Conservation (phyloP, 2,329 filamentous ascomycete genomes). For the Bisporella sp. region DNA sequence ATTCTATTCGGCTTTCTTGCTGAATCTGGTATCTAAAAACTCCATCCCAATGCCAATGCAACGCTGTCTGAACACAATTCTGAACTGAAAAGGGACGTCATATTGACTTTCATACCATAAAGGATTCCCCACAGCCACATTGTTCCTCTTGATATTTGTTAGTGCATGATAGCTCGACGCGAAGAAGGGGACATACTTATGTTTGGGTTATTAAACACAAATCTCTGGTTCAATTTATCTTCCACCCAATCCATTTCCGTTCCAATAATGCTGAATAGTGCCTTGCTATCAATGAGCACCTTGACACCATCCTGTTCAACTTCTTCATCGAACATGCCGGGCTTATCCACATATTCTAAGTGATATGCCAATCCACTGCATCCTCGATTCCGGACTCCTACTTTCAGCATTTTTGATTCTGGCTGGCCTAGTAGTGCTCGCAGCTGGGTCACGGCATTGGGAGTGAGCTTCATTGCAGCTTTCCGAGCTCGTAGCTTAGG, state of each 20-base stretch:
- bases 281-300: slow-evolving; percentile 95
- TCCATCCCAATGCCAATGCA: slow-evolving; percentile 24
- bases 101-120: slow-evolving; percentile 58
- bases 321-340: slow-evolving; percentile 79
- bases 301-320: slow-evolving; percentile 95
- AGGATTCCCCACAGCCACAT: slow-evolving; percentile 94
- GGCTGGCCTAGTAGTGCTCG: slow-evolving; percentile 73
- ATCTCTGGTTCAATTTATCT: slow-evolving; percentile 86
- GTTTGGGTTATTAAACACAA: slow-evolving; percentile 95
- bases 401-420: slow-evolving; percentile 85
- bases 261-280: slow-evolving; percentile 94
- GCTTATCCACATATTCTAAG: slow-evolving; percentile 90
- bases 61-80: slow-evolving; percentile 12
- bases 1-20: slow-evolving; percentile 1
- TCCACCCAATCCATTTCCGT: slow-evolving; percentile 99
- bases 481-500: slow-evolving; percentile 75
- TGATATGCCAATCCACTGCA: slow-evolving; percentile 93
- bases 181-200: slow-evolving; percentile 66
- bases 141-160: slow-evolving; percentile 63
- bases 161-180: background rate
- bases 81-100: slow-evolving; percentile 7
- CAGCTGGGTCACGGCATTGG: slow-evolving; percentile 73
- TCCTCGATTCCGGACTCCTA: slow-evolving; percentile 88
- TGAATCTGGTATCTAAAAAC: slow-evolving; percentile 21
- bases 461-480: slow-evolving; percentile 82